Evolutionary conservation across 768 basidiomycete genomes (phyloP).

Genomic region (Trametes maxima): DNA sequence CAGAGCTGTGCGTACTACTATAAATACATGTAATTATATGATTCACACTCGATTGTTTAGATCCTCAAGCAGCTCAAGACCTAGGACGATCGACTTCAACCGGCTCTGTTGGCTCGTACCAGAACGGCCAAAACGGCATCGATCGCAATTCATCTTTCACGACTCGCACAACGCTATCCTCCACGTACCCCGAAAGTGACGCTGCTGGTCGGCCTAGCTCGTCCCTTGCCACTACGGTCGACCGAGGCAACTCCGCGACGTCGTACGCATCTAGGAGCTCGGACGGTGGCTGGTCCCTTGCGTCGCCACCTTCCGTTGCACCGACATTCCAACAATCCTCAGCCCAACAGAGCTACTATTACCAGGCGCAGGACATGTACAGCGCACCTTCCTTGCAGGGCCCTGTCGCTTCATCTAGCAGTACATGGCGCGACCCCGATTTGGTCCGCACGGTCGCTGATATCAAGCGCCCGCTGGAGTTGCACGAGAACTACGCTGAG

Average conservation of each 20-base stretch:
- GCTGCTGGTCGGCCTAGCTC: slow-evolving; percentile 11
- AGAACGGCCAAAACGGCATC: slow-evolving; percentile 18
- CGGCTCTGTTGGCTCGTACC: slow-evolving; percentile 19
- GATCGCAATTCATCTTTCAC: slow-evolving; percentile 26
- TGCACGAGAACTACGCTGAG: slow-evolving; percentile 50
- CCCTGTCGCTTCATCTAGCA: slow-evolving; percentile 24
- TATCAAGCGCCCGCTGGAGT: slow-evolving; percentile 42
- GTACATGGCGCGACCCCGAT: slow-evolving; percentile 31
- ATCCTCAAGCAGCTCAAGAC: slow-evolving; percentile 13
- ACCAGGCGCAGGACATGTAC: slow-evolving; percentile 35
- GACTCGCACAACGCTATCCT: slow-evolving; percentile 21
- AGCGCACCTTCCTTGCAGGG: slow-evolving; percentile 33
- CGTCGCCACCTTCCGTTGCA: slow-evolving; percentile 17
- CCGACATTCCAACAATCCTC: slow-evolving; percentile 22
- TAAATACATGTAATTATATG: too few relatives aligned
- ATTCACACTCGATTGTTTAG: background rate
- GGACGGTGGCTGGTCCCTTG: slow-evolving; percentile 23
- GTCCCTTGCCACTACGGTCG: slow-evolving; percentile 30
- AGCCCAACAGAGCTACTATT: slow-evolving; percentile 12
- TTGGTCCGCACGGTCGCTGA: slow-evolving; percentile 31
- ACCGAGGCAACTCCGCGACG: slow-evolving; percentile 34
- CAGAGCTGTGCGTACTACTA: slow-evolving; percentile 18
- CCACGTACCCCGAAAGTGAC: slow-evolving; percentile 23
- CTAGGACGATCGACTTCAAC: slow-evolving; percentile 21
- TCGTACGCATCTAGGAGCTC: slow-evolving; percentile 32